A percentile compares a stretch with the other conserved stretches of the same genome.
Conservation (phyloP, 305 asterid species). For the Lippia alba region DNA sequence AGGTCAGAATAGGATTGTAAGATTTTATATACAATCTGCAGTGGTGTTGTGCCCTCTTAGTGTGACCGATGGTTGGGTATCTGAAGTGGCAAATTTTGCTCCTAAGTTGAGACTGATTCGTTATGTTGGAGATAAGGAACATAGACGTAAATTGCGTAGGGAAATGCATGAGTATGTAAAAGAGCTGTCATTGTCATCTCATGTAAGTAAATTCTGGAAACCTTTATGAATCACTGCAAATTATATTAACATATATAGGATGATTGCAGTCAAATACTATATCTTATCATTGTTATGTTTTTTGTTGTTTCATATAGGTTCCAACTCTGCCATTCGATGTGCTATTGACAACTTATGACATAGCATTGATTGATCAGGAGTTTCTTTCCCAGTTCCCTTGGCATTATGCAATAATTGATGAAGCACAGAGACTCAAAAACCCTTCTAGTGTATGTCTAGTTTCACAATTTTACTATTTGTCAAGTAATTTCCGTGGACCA, state of each 20-base stretch:
- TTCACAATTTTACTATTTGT: background rate
- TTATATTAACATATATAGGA: conserved; percentile 18
- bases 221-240: conserved; percentile 16
- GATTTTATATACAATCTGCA: conserved; percentile 45
- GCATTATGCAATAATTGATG: conserved; percentile 88
- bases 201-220: conserved; percentile 45
- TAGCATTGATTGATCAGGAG: conserved; percentile 84
- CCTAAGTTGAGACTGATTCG: conserved; percentile 66
- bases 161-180: conserved; percentile 62
- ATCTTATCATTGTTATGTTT: conserved; percentile 7
- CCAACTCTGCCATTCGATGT: conserved; percentile 75
- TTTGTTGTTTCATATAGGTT: conserved; percentile 53
- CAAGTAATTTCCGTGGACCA: conserved; percentile 6
- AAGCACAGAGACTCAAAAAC: conserved; percentile 94
- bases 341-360: conserved; percentile 87
- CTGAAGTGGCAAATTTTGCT: conserved; percentile 79
- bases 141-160: conserved; percentile 64
- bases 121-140: conserved; percentile 90
- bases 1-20: conserved; percentile 26
- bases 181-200: conserved; percentile 39
- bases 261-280: conserved; percentile 22
- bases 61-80: conserved; percentile 89
- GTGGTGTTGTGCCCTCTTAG: conserved; percentile 96
- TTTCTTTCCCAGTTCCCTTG: conserved; percentile 88
- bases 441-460: conserved; percentile 75